A percentile compares a stretch with the other conserved stretches of the same genome.
These are phyloP conservation scores for Podochytrium sp. DNA, from an alignment of 192 early-diverging fungal genomes.

Conservation along the genomic window DNA sequence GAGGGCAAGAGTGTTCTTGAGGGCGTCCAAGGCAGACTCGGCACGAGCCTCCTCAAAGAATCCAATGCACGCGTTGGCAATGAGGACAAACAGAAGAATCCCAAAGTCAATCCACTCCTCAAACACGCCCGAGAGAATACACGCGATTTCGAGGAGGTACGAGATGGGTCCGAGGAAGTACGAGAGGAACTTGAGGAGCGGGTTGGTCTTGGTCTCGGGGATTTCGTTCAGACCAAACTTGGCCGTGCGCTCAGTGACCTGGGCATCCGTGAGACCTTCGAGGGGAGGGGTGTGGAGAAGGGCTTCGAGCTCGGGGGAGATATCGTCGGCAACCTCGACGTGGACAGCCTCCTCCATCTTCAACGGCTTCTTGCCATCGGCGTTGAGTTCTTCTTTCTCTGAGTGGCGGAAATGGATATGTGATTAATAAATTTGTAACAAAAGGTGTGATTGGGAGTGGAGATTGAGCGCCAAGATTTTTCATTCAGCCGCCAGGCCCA, in stretches of 20 bases:
- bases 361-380: conserved; percentile 1
- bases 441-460: neutral
- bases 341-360: conserved; percentile 35
- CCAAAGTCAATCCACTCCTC: conserved; percentile 86
- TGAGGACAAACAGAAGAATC: conserved; percentile 78
- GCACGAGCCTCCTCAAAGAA: conserved; percentile 86
- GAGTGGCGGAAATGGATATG: neutral
- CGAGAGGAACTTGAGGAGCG: conserved; percentile 82
- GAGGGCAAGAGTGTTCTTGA: conserved; percentile 90
- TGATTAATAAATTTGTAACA: neutral
- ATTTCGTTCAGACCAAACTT: conserved; percentile 68
- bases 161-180: conserved; percentile 59
- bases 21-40: conserved; percentile 89
- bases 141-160: conserved; percentile 76
- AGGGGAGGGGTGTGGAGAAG: conserved; percentile 78
- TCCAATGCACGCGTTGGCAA: conserved; percentile 87
- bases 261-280: conserved; percentile 76
- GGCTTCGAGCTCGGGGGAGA: conserved; percentile 43
- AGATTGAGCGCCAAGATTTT: neutral
- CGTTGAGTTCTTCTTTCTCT: neutral
- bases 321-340: conserved; percentile 42
- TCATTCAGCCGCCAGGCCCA: neutral
- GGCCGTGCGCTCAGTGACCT: conserved; percentile 72
- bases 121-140: conserved; percentile 77
- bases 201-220: conserved; percentile 75